Conservation (phyloP, 768 basidiomycete species). For the Phaffia tasmanica region DNA sequence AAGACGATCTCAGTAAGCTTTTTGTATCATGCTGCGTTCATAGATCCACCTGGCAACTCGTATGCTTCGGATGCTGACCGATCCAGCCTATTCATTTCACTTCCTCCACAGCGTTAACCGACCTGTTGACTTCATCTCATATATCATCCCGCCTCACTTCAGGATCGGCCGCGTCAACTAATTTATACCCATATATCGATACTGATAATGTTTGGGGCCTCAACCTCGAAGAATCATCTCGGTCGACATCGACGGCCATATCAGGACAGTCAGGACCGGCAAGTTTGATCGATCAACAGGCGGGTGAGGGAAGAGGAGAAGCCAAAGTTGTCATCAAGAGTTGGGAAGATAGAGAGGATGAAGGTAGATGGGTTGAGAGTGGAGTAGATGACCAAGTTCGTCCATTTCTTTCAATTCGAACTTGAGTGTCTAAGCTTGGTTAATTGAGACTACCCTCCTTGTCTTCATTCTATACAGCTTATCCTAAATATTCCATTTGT, state of each 20-base stretch:
- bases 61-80: too few relatives aligned
- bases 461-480: neutral
- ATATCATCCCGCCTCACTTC: constrained; percentile 11
- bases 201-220: constrained; percentile 20
- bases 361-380: constrained; percentile 16
- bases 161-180: constrained; percentile 16
- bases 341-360: constrained; percentile 22
- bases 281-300: neutral
- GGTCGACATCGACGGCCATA: constrained; percentile 1
- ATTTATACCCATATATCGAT: constrained; percentile 24
- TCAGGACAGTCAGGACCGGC: neutral
- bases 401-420: neutral
- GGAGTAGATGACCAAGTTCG: constrained; percentile 9
- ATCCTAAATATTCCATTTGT: constrained; percentile 18
- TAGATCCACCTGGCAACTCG: too few relatives aligned
- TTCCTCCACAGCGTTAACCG: constrained; percentile 12
- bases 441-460: neutral
- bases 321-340: constrained; percentile 23
- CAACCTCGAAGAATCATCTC: constrained; percentile 17
- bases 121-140: constrained; percentile 15
- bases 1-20: too few relatives aligned
- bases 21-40: too few relatives aligned
- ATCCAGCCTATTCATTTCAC: too few relatives aligned
- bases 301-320: constrained; percentile 6
- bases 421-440: neutral